Conservation (phyloP, 208 protist species). For the Trypanosoma grayi region DNA sequence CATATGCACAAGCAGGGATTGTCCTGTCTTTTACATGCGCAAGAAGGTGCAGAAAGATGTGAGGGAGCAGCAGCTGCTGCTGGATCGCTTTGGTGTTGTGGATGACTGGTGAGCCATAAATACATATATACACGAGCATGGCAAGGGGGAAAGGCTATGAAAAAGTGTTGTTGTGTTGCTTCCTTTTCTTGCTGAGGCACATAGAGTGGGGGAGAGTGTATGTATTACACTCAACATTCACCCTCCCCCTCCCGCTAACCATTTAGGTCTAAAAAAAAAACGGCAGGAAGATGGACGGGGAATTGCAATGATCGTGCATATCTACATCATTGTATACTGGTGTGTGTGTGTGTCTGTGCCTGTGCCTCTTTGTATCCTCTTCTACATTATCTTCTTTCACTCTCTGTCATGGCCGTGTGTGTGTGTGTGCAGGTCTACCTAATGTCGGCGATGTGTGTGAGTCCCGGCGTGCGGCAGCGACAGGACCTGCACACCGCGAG, state of each 20-base stretch:
- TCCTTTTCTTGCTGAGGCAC: no score
- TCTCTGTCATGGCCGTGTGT: slow-evolving; percentile 8
- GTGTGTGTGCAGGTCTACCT: not conserved
- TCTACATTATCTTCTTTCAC: slow-evolving; percentile 9
- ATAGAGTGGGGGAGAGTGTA: no score
- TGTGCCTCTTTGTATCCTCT: slow-evolving; percentile 4
- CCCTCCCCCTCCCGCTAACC: no score
- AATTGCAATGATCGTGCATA: not conserved
- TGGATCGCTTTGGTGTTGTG: slow-evolving; percentile 95
- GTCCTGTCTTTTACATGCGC: slow-evolving; percentile 99
- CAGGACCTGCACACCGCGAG: slow-evolving; percentile 65
- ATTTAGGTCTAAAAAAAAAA: not conserved
- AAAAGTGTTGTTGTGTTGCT: no score
- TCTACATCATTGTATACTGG: not conserved
- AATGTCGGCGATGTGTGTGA: not conserved
- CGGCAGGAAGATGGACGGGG: not conserved
- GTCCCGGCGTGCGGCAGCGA: slow-evolving; percentile 41
- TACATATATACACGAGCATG: not conserved
- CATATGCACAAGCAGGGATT: slow-evolving; percentile 96
- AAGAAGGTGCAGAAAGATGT: slow-evolving; percentile 99
- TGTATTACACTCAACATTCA: no score
- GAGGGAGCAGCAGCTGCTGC: slow-evolving; percentile 84
- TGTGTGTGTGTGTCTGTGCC: not conserved
- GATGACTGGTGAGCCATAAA: slow-evolving; percentile 82
- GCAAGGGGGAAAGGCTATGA: not conserved